These are phyloP conservation scores for Penicillium sp. DNA, from an alignment of 2,329 filamentous ascomycete genomes.

Conservation along the genomic window DNA sequence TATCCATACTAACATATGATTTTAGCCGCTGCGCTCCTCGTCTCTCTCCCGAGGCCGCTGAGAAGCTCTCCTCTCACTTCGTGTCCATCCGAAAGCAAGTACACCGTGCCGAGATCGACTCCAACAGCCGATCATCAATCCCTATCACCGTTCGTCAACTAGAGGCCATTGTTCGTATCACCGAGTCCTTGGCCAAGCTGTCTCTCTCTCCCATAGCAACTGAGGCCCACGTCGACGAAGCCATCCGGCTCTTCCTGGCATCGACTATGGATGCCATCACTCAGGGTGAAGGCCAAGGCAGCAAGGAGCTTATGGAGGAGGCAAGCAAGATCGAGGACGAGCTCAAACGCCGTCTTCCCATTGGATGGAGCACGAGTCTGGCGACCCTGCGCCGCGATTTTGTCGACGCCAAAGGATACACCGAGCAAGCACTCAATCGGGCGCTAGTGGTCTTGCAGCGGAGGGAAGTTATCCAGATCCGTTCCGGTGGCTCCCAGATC, in stretches of 20 bases:
- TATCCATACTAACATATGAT: constrained; percentile 13
- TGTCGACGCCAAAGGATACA: constrained; percentile 86
- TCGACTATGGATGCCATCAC: constrained; percentile 98
- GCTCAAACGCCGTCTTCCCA: constrained; percentile 78
- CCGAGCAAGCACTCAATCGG: constrained; percentile 78
- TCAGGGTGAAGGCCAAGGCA: constrained; percentile 78
- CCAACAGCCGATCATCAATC: constrained; percentile 86
- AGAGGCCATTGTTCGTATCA: constrained; percentile 95
- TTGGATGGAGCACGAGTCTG: constrained; percentile 92
- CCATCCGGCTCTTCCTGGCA: constrained; percentile 92
- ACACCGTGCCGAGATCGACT: constrained; percentile 78
- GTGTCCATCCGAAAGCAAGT: constrained; percentile 94
- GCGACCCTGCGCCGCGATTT: constrained; percentile 85
- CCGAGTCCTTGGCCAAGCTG: constrained; percentile 90
- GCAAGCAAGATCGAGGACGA: constrained; percentile 83
- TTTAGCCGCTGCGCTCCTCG: constrained; percentile 82
- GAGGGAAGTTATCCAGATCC: constrained; percentile 66
- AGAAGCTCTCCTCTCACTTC: constrained; percentile 95
- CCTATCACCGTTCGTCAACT: constrained; percentile 97
- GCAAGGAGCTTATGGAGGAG: constrained; percentile 87
- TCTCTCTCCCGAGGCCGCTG: constrained; percentile 82
- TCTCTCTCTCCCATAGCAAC: constrained; percentile 81
- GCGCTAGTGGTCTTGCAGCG: constrained; percentile 82
- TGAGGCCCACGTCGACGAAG: constrained; percentile 92
- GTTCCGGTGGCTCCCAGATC: constrained; percentile 50